A percentile compares a stretch with the other conserved stretches of the same genome.
Conservation (phyloP, 306 rosid species). For the Alnus glutinosa region DNA sequence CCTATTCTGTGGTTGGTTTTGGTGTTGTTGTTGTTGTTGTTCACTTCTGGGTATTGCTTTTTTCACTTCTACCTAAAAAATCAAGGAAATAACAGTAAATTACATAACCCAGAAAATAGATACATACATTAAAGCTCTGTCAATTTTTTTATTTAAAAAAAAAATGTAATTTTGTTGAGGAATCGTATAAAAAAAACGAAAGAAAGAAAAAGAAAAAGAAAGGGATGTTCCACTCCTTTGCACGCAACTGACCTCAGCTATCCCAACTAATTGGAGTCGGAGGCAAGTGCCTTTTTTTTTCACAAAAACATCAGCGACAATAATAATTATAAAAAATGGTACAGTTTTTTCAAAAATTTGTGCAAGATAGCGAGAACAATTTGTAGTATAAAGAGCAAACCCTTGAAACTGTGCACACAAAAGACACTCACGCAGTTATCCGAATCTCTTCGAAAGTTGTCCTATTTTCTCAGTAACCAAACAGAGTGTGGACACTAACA, state of each 20-base stretch:
- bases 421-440: background rate
- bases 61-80: slow-evolving; percentile 65
- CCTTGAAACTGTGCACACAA: background rate
- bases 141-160: background rate
- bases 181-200: background rate
- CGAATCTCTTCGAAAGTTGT: background rate
- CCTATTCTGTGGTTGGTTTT: slow-evolving; percentile 43
- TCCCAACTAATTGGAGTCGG: background rate
- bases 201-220: background rate
- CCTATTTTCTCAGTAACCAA: background rate
- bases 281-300: background rate
- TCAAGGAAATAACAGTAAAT: slow-evolving; percentile 15
- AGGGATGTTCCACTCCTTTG: background rate
- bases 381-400: background rate
- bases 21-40: slow-evolving; percentile 34
- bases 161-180: too few relatives aligned
- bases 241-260: background rate
- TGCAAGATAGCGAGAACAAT: background rate
- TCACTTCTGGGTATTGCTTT: slow-evolving; percentile 63
- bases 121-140: background rate
- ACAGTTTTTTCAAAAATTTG: background rate
- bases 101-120: slow-evolving; percentile 11
- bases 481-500: background rate
- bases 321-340: background rate
- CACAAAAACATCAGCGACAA: too few relatives aligned